Percentiles rank a stretch among this genome's conserved stretches.
These are phyloP conservation scores for Aspergillus tamarii DNA, from an alignment of 2,329 filamentous ascomycete genomes.

Conservation along the genomic window DNA sequence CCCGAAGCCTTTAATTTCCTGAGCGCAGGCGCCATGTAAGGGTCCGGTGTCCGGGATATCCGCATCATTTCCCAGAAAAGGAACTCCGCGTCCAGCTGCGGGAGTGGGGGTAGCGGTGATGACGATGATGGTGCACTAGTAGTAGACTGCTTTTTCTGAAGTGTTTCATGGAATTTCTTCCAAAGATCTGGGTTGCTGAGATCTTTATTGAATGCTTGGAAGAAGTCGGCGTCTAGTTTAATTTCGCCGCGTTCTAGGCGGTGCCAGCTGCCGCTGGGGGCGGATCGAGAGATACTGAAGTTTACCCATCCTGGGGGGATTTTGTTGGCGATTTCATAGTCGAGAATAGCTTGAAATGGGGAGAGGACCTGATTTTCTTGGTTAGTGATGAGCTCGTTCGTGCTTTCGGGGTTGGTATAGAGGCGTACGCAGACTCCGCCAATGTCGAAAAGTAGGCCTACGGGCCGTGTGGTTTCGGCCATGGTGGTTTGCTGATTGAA, in stretches of 20 bases:
- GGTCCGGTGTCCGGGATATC: constrained; percentile 70
- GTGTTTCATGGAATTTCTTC: constrained; percentile 59
- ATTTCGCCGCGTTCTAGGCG: constrained; percentile 83
- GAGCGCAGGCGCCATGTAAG: constrained; percentile 85
- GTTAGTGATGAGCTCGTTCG: constrained; percentile 13
- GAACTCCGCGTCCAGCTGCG: constrained; percentile 73
- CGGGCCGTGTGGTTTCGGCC: constrained; percentile 57
- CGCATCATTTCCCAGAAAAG: constrained; percentile 94
- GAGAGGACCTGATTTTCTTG: constrained; percentile 69
- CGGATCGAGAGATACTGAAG: constrained; percentile 78
- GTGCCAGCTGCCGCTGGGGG: constrained; percentile 84
- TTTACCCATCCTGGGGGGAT: constrained; percentile 93
- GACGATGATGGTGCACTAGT: constrained; percentile 15
- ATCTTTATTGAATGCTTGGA: constrained; percentile 73
- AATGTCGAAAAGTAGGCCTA: constrained; percentile 88
- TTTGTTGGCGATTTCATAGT: constrained; percentile 76
- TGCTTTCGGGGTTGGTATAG: neutral
- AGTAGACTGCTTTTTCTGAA: constrained; percentile 31
- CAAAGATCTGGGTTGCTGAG: constrained; percentile 69
- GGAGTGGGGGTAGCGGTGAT: constrained; percentile 61
- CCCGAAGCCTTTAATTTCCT: constrained; percentile 66
- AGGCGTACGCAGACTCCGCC: constrained; percentile 88
- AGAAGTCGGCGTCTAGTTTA: constrained; percentile 73
- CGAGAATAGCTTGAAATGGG: constrained; percentile 88
- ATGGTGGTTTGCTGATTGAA: constrained; percentile 29